A percentile compares a stretch with the other conserved stretches of the same genome.
phyloP scores from a whole-genome alignment of 2,329 filamentous ascomycete species.

The Hypoxylon sp. region DNA sequence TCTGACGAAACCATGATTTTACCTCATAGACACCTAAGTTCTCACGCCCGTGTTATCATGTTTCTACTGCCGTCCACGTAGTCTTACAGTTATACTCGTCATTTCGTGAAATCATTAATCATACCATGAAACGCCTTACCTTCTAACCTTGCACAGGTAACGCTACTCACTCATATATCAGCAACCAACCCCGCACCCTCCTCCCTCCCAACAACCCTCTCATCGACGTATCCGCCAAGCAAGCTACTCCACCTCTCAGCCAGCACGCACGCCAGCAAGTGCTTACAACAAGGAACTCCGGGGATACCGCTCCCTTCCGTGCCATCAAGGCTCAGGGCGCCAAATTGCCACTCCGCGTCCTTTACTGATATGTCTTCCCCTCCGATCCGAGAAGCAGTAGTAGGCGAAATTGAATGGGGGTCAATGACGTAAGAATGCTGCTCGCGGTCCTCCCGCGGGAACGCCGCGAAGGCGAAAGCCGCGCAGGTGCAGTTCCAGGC shows the following conservation, averaged over 20 bases:
- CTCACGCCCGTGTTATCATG: not conserved
- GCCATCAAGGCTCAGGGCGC: constrained; percentile 56
- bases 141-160: not conserved
- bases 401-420: not conserved
- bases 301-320: constrained; percentile 48
- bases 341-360: constrained; percentile 52
- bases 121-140: not conserved
- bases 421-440: not conserved
- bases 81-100: constrained; percentile 5
- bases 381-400: constrained; percentile 1
- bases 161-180: constrained; percentile 54
- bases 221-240: constrained; percentile 71
- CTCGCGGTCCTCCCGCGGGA: constrained; percentile 59
- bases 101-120: constrained; percentile 16
- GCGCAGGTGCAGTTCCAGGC: constrained; percentile 95
- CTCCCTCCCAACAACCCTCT: constrained; percentile 69
- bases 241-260: constrained; percentile 74
- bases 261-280: constrained; percentile 87
- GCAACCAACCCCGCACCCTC: constrained; percentile 81
- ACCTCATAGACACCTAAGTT: not conserved
- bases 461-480: constrained; percentile 82
- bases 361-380: constrained; percentile 25
- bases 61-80: not conserved
- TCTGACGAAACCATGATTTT: constrained; percentile 24
- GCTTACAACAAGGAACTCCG: constrained; percentile 81